phyloP scores from a whole-genome alignment of 169 alveolate species.

The Plasmodium cynomolgi region DNA sequence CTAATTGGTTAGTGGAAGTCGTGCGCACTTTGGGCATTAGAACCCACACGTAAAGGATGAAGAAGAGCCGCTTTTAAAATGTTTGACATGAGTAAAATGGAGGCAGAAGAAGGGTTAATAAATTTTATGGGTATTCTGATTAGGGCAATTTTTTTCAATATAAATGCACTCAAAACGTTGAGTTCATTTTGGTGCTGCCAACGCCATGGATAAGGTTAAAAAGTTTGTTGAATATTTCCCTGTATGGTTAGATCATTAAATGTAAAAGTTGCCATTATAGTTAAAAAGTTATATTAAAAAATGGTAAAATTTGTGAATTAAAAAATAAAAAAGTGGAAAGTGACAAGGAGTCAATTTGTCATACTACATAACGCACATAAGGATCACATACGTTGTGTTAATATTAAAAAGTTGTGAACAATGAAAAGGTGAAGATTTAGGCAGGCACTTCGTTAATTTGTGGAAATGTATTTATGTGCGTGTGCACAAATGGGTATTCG shows the following conservation, averaged over 20 bases:
- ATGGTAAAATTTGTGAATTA: neutral
- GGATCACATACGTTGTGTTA: neutral
- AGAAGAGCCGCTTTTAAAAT: neutral
- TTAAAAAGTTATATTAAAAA: neutral
- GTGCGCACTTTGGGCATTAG: neutral
- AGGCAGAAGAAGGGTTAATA: neutral
- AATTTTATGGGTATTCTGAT: neutral
- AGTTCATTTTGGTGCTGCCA: neutral
- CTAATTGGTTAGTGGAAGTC: neutral
- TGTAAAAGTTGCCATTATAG: neutral
- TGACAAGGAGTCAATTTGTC: neutral
- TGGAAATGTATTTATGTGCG: neutral
- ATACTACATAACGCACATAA: neutral
- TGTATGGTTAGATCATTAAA: neutral
- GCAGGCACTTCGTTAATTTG: neutral
- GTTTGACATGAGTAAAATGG: neutral
- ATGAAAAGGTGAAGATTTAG: neutral
- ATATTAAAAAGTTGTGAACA: neutral
- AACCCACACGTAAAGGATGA: neutral
- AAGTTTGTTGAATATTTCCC: neutral
- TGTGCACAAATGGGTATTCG: neutral
- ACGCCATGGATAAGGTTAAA: neutral
- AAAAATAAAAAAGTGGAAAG: neutral
- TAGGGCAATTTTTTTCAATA: neutral
- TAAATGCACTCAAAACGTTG: neutral